Percentiles rank a stretch among this genome's conserved stretches.
phyloP scores from a whole-genome alignment of 2,329 filamentous ascomycete genomes.

The Pyrenophora tritici-repentis region DNA sequence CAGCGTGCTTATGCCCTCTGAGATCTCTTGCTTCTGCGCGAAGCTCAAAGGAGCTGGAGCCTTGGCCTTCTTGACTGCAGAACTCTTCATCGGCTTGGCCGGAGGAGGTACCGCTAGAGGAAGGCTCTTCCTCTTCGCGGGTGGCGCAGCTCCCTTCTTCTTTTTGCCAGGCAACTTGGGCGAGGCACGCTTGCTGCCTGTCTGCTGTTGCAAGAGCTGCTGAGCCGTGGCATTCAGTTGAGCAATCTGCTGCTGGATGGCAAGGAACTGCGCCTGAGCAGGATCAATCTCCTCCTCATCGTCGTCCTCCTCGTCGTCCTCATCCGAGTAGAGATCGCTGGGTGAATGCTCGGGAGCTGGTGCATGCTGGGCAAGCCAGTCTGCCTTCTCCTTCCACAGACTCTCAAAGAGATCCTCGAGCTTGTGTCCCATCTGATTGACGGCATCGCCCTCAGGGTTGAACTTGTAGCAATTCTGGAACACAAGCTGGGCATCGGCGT shows the following conservation, averaged over 20 bases:
- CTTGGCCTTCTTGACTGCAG: slow-evolving; percentile 50
- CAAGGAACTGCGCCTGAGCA: slow-evolving; percentile 52
- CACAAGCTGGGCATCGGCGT: slow-evolving; percentile 80
- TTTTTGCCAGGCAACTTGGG: slow-evolving; percentile 54
- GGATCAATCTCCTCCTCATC: slow-evolving; percentile 58
- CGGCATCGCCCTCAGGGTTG: slow-evolving; percentile 78
- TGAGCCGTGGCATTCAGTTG: slow-evolving; percentile 69
- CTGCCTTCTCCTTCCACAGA: slow-evolving; percentile 77
- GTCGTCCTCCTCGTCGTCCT: slow-evolving; percentile 72
- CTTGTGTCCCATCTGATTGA: slow-evolving; percentile 72
- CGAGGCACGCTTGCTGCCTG: slow-evolving; percentile 59
- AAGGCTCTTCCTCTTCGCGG: slow-evolving; percentile 34
- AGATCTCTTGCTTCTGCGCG: slow-evolving; percentile 89
- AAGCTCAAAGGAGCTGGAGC: slow-evolving; percentile 71
- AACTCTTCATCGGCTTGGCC: slow-evolving; percentile 49
- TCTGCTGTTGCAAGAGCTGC: slow-evolving; percentile 48
- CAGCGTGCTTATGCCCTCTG: slow-evolving; percentile 80
- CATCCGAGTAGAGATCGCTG: slow-evolving; percentile 60
- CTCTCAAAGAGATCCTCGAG: slow-evolving; percentile 76
- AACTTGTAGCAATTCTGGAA: slow-evolving; percentile 91
- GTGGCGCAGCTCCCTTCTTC: slow-evolving; percentile 46
- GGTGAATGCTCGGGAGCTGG: slow-evolving; percentile 68
- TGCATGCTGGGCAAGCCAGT: slow-evolving; percentile 79
- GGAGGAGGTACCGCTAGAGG: slow-evolving; percentile 38
- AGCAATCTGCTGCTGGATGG: slow-evolving; percentile 69